Percentiles rank a stretch among this genome's conserved stretches.
Conservation (phyloP, 352 stramenopile genomes). For the Aphanomyces euteiches region DNA sequence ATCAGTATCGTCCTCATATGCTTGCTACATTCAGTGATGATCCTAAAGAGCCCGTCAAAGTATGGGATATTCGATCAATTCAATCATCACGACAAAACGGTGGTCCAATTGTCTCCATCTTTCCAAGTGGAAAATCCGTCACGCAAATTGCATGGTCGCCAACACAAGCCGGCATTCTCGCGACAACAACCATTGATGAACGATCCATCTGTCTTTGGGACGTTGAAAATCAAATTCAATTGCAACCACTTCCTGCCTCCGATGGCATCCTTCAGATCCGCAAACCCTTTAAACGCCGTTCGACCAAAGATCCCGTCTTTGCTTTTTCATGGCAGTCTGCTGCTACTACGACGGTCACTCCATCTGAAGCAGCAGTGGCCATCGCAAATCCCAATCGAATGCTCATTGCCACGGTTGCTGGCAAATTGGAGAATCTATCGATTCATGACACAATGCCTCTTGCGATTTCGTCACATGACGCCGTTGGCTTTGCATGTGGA, state of each 20-base stretch:
- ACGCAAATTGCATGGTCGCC: slow-evolving; percentile 80
- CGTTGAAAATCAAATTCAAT: slow-evolving; percentile 53
- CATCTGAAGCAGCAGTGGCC: slow-evolving; percentile 36
- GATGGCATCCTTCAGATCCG: slow-evolving; percentile 13
- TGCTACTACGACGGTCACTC: slow-evolving; percentile 35
- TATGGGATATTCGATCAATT: slow-evolving; percentile 85
- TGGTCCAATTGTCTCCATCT: slow-evolving; percentile 63
- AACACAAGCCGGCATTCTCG: slow-evolving; percentile 73
- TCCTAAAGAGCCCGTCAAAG: slow-evolving; percentile 75
- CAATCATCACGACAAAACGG: slow-evolving; percentile 42
- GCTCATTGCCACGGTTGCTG: slow-evolving; percentile 61
- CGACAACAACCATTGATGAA: slow-evolving; percentile 70
- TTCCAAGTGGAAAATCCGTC: slow-evolving; percentile 68
- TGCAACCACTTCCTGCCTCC: slow-evolving; percentile 34
- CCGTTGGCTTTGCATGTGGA: slow-evolving; percentile 70
- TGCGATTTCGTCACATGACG: slow-evolving; percentile 63
- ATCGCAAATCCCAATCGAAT: slow-evolving; percentile 79
- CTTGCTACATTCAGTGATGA: slow-evolving; percentile 80
- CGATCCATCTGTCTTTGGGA: slow-evolving; percentile 85
- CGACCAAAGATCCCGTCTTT: slow-evolving; percentile 28
- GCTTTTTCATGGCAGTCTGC: slow-evolving; percentile 71
- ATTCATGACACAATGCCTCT: slow-evolving; percentile 85
- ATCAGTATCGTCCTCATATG: slow-evolving; percentile 72
- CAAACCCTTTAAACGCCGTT: slow-evolving; percentile 28
- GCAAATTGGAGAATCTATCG: slow-evolving; percentile 82